These are phyloP conservation scores for Cercospora berteroae DNA, from an alignment of 2,329 filamentous ascomycete species.

Conservation along the genomic window DNA sequence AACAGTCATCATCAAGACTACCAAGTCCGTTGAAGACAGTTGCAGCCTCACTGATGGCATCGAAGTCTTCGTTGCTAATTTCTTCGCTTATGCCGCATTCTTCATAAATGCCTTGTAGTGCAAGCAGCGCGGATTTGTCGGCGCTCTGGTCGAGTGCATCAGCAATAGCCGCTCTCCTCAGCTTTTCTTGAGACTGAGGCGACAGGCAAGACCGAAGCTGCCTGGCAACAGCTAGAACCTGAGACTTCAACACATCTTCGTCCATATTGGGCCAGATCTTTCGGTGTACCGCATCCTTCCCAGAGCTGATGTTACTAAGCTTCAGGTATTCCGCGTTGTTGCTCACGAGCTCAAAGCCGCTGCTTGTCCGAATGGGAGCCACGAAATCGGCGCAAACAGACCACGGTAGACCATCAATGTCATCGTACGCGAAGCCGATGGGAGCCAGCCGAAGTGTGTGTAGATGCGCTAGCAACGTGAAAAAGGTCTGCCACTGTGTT, in stretches of 20 bases:
- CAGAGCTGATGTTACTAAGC: not conserved
- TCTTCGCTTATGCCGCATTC: slow-evolving; percentile 74
- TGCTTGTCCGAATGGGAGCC: slow-evolving; percentile 76
- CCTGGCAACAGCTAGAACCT: slow-evolving; percentile 26
- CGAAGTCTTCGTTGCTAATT: slow-evolving; percentile 77
- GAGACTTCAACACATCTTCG: slow-evolving; percentile 29
- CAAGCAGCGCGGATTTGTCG: slow-evolving; percentile 55
- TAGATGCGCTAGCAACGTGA: slow-evolving; percentile 78
- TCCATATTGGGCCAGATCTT: slow-evolving; percentile 12
- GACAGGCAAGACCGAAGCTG: slow-evolving; percentile 21
- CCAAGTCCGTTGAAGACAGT: slow-evolving; percentile 62
- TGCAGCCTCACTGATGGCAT: slow-evolving; percentile 66
- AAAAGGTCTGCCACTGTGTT: slow-evolving; percentile 86
- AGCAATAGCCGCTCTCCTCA: slow-evolving; percentile 16
- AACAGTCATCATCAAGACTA: slow-evolving; percentile 50
- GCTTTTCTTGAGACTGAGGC: slow-evolving; percentile 19
- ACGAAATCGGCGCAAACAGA: slow-evolving; percentile 79
- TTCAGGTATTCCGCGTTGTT: slow-evolving; percentile 55
- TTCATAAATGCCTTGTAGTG: slow-evolving; percentile 76
- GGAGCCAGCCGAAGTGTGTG: slow-evolving; percentile 84
- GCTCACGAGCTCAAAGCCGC: slow-evolving; percentile 69
- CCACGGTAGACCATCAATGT: slow-evolving; percentile 71
- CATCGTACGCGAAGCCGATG: slow-evolving; percentile 73
- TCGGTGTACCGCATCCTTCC: not conserved
- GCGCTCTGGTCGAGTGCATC: slow-evolving; percentile 19